A percentile compares a stretch with the other conserved stretches of the same genome.
Conservation (phyloP, 495 filamentous ascomycete species). For the Margaritispora aquatica region DNA sequence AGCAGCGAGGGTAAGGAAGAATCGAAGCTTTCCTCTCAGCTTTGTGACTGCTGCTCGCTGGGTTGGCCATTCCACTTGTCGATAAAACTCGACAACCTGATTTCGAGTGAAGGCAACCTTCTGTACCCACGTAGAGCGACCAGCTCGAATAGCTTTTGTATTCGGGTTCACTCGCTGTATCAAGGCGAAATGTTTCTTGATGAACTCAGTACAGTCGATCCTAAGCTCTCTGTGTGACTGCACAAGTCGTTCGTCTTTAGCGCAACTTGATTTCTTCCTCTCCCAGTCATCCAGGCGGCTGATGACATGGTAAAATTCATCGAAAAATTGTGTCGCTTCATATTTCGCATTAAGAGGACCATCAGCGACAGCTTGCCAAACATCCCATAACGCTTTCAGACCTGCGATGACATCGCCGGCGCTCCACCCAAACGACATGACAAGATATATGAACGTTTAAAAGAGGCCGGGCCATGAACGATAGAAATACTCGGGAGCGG, state of each 20-base stretch:
- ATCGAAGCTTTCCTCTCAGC: conserved; percentile 8
- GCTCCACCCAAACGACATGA: conserved; percentile 13
- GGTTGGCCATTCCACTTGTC: conserved; percentile 12
- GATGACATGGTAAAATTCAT: conserved; percentile 6
- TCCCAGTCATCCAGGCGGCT: conserved; percentile 13
- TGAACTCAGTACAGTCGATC: conserved; percentile 4
- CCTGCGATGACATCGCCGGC: conserved; percentile 11
- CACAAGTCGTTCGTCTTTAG: conserved; percentile 1
- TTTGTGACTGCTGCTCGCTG: conserved; percentile 1
- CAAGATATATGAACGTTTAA: neutral
- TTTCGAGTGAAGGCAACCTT: conserved; percentile 7
- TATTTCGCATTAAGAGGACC: conserved; percentile 8
- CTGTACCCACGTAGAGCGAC: conserved; percentile 6
- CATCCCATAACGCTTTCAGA: conserved; percentile 8
- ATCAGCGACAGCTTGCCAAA: conserved; percentile 8
- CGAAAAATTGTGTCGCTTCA: conserved; percentile 11
- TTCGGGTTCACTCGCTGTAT: conserved; percentile 12
- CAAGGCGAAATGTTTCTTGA: conserved; percentile 7
- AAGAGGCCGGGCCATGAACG: neutral
- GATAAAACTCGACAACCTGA: conserved; percentile 5
- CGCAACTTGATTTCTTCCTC: neutral
- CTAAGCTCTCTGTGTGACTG: neutral
- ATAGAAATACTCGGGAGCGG: neutral
- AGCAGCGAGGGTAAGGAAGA: conserved; percentile 6
- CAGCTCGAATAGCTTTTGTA: neutral